Base-by-base conservation (phyloP, 2,329 filamentous ascomycete genomes). In the Cryphonectria naterciae region DNA sequence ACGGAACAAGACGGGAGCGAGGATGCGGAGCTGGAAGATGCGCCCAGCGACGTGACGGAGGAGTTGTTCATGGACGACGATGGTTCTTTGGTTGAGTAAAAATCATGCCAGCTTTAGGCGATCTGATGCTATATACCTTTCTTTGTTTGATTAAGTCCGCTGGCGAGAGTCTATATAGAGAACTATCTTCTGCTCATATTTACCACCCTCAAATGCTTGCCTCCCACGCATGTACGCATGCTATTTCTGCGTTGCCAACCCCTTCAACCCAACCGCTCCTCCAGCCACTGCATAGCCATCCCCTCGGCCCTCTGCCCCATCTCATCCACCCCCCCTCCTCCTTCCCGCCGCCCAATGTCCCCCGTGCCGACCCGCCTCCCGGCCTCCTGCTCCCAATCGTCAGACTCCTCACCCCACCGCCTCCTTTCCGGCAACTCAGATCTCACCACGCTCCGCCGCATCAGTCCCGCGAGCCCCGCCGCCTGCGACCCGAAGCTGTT, bases 401-500 rank as follows among this genome's bases (percentile, higher is more conserved):
- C 77, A 43, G 78, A 75, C 6, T 84, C 79, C 1, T 81, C 77
- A 69, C 85, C 84, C 82, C 82, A 84, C 49, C 75, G 77, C 66
- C 74, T 76, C 28, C 82, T 79, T 73, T 84, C 80, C 71, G 80
- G 82, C 22, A 85, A 74, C 76, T 88, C 86, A 3, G 82, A 56
- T 74, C 80, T 82, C 39, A 83, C 78, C 35, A 88, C 75, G 74
- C 86, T 87, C 60, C 82, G 80, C 49, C 82, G 80, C 84, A 88
- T 87, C 70, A 86, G 75, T 22, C 62, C 75, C 0, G 80, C 81
- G n/a, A 89, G 76, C 75, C 86, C 84, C 2, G 74, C 68, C 0
- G 87, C 85, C 76, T 88, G 87, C 1, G 77, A 73, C 54, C 78
- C 76, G 69, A 87, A 85, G 19, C 77, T 84, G 76, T 88, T 84